Evolutionary conservation across 257 asterid species (phyloP).

Genomic region (Misopates orontium): DNA sequence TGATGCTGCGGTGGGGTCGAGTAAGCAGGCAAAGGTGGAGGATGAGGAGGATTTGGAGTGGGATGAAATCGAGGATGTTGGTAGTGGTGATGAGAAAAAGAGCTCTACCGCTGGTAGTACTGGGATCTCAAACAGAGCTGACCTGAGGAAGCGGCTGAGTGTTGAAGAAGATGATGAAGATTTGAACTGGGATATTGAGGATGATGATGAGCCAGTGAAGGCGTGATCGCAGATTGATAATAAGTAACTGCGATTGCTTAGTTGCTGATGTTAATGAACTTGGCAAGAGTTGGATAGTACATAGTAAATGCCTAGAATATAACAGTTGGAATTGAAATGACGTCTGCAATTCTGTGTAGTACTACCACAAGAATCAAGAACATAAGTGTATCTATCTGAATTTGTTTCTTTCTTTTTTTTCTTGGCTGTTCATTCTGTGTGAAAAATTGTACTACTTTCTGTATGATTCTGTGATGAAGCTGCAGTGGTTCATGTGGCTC

Average conservation of each 20-base stretch:
- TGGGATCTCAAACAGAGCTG: slow-evolving; percentile 40
- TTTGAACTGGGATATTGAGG: slow-evolving; percentile 86
- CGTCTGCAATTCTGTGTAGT: neutral
- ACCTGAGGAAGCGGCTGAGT: slow-evolving; percentile 50
- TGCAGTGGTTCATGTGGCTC: slow-evolving; percentile 10
- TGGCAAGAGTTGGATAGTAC: slow-evolving; percentile 18
- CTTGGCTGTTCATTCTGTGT: slow-evolving; percentile 21
- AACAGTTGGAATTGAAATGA: slow-evolving; percentile 10
- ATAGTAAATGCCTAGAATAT: slow-evolving; percentile 1
- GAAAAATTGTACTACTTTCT: slow-evolving; percentile 5
- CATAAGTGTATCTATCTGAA: slow-evolving; percentile 15
- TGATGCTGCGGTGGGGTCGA: slow-evolving; percentile 30
- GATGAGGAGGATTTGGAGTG: slow-evolving; percentile 76
- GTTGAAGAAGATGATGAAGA: slow-evolving; percentile 68
- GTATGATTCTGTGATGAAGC: slow-evolving; percentile 2
- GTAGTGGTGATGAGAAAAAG: slow-evolving; percentile 65
- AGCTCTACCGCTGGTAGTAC: slow-evolving; percentile 23
- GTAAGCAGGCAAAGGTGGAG: slow-evolving; percentile 33
- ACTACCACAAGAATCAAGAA: slow-evolving; percentile 24
- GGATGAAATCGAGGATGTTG: slow-evolving; percentile 85
- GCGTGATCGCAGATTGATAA: slow-evolving; percentile 30
- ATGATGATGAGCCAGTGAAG: slow-evolving; percentile 57
- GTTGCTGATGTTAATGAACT: slow-evolving; percentile 18
- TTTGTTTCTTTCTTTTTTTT: slow-evolving; percentile 21
- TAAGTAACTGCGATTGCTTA: slow-evolving; percentile 10